Evolutionary conservation across 495 filamentous ascomycete genomes (phyloP).

Genomic region (Annulohypoxylon stygium): DNA sequence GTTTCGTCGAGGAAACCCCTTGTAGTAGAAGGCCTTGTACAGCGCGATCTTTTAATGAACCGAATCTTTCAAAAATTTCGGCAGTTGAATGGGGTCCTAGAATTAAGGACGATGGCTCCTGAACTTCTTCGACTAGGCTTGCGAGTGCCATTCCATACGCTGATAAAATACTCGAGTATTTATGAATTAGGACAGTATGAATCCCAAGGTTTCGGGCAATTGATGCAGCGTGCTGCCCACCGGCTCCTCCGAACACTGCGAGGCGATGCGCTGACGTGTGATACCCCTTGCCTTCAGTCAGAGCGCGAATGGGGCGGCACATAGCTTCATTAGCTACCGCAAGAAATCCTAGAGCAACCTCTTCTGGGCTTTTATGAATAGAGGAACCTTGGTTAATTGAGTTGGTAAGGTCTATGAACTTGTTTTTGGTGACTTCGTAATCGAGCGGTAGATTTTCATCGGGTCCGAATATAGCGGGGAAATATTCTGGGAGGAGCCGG

Average conservation of each 20-base stretch:
- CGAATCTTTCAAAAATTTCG: constrained; percentile 43
- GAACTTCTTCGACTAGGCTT: constrained; percentile 66
- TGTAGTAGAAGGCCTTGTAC: constrained; percentile 40
- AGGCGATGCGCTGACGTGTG: constrained; percentile 65
- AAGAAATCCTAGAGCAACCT: constrained; percentile 65
- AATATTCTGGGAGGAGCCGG: constrained; percentile 52
- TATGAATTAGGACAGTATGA: constrained; percentile 67
- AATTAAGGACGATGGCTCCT: constrained; percentile 60
- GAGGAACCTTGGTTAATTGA: constrained; percentile 60
- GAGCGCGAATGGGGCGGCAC: constrained; percentile 66
- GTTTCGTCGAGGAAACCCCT: constrained; percentile 53
- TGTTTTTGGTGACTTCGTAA: constrained; percentile 29
- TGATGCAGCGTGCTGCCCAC: constrained; percentile 67
- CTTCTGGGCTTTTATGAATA: constrained; percentile 46
- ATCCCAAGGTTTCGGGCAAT: constrained; percentile 66
- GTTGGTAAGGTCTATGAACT: constrained; percentile 50
- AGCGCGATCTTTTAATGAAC: constrained; percentile 35
- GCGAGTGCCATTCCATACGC: constrained; percentile 68
- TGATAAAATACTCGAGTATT: constrained; percentile 65
- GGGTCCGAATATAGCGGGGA: constrained; percentile 51
- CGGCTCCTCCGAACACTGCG: constrained; percentile 68
- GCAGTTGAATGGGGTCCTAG: constrained; percentile 45
- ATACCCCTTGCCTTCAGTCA: constrained; percentile 66
- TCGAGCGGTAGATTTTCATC: constrained; percentile 49
- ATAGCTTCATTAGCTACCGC: constrained; percentile 69